These are phyloP conservation scores for Eragrostis nindensis DNA, from an alignment of 176 grass and related monocot species.

Conservation along the genomic window DNA sequence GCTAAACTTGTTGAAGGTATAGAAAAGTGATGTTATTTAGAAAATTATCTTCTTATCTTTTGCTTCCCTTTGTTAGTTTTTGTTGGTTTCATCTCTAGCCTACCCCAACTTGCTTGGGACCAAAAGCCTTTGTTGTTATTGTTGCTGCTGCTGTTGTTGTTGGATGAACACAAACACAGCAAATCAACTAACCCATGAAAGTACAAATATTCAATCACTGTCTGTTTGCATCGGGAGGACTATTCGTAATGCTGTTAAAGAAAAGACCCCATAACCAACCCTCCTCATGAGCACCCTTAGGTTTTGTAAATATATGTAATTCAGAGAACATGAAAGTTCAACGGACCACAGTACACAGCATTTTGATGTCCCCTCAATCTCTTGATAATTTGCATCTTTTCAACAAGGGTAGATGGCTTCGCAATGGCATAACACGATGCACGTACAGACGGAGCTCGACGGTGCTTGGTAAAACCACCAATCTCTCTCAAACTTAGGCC, in stretches of 20 bases:
- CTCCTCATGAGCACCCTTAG: background rate
- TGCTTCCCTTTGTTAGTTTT: no score
- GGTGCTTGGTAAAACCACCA: slow-evolving; percentile 91
- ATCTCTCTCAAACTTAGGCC: slow-evolving; percentile 96
- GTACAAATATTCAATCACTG: background rate
- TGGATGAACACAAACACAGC: background rate
- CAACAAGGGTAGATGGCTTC: slow-evolving; percentile 92
- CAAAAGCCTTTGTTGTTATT: no score
- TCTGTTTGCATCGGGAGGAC: background rate
- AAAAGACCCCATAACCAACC: background rate
- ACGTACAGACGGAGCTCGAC: slow-evolving; percentile 85
- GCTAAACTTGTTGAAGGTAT: slow-evolving; percentile 25
- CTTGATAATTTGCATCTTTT: slow-evolving; percentile 98
- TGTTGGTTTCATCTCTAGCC: no score
- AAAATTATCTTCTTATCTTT: background rate
- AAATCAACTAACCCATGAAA: slow-evolving; percentile 9
- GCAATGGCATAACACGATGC: slow-evolving; percentile 97
- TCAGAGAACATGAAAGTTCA: slow-evolving; percentile 41
- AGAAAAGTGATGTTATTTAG: slow-evolving; percentile 5
- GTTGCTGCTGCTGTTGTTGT: no score
- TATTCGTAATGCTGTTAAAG: background rate
- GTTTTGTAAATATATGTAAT: slow-evolving; percentile 21
- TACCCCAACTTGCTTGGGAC: no score
- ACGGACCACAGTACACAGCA: slow-evolving; percentile 96
- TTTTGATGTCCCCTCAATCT: slow-evolving; percentile 95